Percentiles rank a stretch among this genome's conserved stretches.
Conservation (phyloP, 1,284 basidiomycete species). For the Apiotrichum montevideense region DNA sequence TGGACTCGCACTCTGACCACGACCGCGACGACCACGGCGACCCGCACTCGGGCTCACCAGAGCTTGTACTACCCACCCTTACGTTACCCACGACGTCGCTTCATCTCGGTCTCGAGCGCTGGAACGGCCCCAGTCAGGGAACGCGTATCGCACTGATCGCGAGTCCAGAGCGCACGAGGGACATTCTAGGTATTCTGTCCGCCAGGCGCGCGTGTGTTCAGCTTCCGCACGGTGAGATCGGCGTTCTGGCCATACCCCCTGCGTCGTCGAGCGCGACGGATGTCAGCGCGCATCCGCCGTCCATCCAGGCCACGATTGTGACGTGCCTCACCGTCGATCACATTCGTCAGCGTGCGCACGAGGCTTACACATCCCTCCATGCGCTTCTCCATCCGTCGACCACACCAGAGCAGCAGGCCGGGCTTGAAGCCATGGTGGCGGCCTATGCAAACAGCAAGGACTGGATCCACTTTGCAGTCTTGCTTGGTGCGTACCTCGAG, state of each 20-base stretch:
- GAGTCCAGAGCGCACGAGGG: conserved; percentile 17
- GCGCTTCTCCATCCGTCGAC: conserved; percentile 25
- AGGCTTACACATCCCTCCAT: conserved; percentile 26
- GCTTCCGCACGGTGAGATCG: conserved; percentile 23
- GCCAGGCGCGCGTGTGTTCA: conserved; percentile 28
- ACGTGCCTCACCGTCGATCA: conserved; percentile 18
- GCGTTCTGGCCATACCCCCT: conserved; percentile 11
- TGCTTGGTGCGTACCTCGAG: conserved; percentile 11
- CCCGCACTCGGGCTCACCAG: conserved; percentile 9
- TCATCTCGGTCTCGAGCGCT: conserved; percentile 30
- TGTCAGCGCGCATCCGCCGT: background rate
- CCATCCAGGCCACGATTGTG: conserved; percentile 20
- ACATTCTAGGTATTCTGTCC: conserved; percentile 21
- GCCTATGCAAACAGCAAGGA: conserved; percentile 17
- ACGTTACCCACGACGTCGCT: conserved; percentile 33
- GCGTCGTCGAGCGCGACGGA: conserved; percentile 6
- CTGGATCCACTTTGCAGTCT: conserved; percentile 28
- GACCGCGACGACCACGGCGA: background rate
- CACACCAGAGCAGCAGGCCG: conserved; percentile 9
- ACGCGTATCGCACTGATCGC: conserved; percentile 27
- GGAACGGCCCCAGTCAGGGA: conserved; percentile 11
- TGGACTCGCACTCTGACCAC: background rate
- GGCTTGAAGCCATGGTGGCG: conserved; percentile 23
- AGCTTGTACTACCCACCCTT: conserved; percentile 37
- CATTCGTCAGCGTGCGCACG: conserved; percentile 10